Evolutionary conservation across 495 filamentous ascomycete species (phyloP).

Genomic region (Trichoderma orchidacearum): DNA sequence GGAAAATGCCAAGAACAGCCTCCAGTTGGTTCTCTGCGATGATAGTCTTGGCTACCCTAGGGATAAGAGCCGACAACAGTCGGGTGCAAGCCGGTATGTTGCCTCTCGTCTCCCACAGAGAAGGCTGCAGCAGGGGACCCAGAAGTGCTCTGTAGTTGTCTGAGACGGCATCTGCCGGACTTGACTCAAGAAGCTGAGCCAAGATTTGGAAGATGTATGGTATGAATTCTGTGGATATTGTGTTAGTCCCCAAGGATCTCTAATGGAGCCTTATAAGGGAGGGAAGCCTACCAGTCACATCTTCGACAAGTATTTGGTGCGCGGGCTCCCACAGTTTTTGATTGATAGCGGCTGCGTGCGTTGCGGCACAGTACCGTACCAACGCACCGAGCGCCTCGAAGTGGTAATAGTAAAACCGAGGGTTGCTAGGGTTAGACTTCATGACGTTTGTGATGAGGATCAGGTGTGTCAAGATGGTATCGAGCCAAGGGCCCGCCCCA

Average conservation of each 20-base stretch:
- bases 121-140: slow-evolving; percentile 55
- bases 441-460: slow-evolving; percentile 81
- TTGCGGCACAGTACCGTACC: slow-evolving; percentile 61
- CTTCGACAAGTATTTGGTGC: slow-evolving; percentile 56
- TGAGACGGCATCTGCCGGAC: slow-evolving; percentile 57
- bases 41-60: slow-evolving; percentile 58
- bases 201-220: slow-evolving; percentile 96
- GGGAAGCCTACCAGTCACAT: slow-evolving; percentile 52
- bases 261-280: background rate
- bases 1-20: slow-evolving; percentile 79
- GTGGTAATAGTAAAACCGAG: slow-evolving; percentile 94
- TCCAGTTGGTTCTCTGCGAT: slow-evolving; percentile 57
- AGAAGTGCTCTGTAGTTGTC: slow-evolving; percentile 66
- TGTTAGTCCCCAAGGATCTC: slow-evolving; percentile 5
- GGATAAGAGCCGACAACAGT: slow-evolving; percentile 70
- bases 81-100: slow-evolving; percentile 85
- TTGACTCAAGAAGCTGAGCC: slow-evolving; percentile 72
- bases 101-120: slow-evolving; percentile 78
- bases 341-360: slow-evolving; percentile 61
- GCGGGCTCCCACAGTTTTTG: slow-evolving; percentile 66
- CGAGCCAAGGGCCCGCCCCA: slow-evolving; percentile 50
- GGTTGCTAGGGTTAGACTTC: slow-evolving; percentile 88
- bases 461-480: slow-evolving; percentile 61
- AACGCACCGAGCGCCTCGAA: slow-evolving; percentile 96
- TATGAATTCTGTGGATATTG: slow-evolving; percentile 56